Percentiles rank a stretch among this genome's conserved stretches.
Evolutionary conservation across 192 early-diverging fungal species (phyloP).

Genomic region (Piromyces finnis): DNA sequence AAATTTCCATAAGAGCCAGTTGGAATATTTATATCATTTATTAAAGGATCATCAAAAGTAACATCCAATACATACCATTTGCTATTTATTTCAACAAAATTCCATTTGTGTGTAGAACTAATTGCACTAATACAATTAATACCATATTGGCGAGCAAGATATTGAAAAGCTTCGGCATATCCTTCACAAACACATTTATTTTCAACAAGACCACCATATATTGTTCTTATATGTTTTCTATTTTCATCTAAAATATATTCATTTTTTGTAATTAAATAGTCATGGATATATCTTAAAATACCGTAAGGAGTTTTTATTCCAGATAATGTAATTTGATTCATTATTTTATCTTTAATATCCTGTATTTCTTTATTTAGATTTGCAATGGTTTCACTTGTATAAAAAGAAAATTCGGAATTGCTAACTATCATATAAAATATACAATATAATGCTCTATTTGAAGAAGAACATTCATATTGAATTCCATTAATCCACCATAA

Average conservation of each 20-base stretch:
- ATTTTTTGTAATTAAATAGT: neutral
- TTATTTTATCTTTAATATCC: neutral
- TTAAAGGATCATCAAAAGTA: neutral
- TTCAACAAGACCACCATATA: neutral
- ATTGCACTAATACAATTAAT: neutral
- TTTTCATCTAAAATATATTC: neutral
- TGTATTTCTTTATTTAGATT: neutral
- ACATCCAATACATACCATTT: neutral
- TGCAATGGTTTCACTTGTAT: neutral
- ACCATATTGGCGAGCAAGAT: neutral
- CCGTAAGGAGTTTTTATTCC: neutral
- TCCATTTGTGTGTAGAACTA: neutral
- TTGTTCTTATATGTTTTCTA: neutral
- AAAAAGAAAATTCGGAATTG: neutral
- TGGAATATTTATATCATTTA: too few species aligned
- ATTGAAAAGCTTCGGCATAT: neutral
- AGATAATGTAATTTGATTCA: neutral
- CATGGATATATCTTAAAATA: neutral
- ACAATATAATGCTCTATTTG: too few species aligned
- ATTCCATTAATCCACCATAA: neutral
- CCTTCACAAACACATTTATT: neutral
- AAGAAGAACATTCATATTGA: too few species aligned
- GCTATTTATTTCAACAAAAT: neutral
- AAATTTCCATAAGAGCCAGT: too few species aligned
- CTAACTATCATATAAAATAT: too few species aligned